Conservation (phyloP, 257 asterid species). For the Catharanthus roseus region DNA sequence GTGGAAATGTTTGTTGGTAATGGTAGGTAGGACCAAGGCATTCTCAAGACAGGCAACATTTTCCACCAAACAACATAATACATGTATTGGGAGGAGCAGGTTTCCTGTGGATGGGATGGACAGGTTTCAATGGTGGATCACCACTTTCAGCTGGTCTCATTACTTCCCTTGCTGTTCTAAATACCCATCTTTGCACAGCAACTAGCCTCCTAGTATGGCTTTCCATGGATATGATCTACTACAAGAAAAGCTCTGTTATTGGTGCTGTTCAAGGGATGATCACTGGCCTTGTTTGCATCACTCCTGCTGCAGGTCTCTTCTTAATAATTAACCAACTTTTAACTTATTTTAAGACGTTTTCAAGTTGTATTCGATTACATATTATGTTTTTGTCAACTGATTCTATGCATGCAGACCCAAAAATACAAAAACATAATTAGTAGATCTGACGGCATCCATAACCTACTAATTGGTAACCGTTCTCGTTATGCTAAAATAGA, state of each 20-base stretch:
- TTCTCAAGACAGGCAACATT: constrained; percentile 50
- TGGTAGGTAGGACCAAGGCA: constrained; percentile 61
- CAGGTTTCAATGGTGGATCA: constrained; percentile 77
- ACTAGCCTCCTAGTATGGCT: constrained; percentile 73
- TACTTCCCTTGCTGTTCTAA: constrained; percentile 56
- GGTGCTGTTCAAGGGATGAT: constrained; percentile 85
- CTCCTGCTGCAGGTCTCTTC: constrained; percentile 58
- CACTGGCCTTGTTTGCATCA: constrained; percentile 78
- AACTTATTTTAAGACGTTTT: too few species aligned
- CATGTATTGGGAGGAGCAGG: constrained; percentile 79
- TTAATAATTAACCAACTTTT: too few species aligned
- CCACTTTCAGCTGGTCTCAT: constrained; percentile 43
- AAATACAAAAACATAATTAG: too few species aligned
- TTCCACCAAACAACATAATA: constrained; percentile 76
- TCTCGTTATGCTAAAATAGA: too few species aligned
- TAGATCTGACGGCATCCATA: too few species aligned
- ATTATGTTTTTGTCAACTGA: too few species aligned
- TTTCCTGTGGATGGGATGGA: constrained; percentile 77
- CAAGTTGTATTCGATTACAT: too few species aligned
- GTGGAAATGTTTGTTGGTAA: constrained; percentile 22
- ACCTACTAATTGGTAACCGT: too few species aligned
- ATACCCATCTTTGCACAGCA: constrained; percentile 74
- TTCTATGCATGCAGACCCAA: too few species aligned
- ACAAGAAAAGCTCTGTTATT: constrained; percentile 59
- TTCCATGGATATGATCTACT: constrained; percentile 52